A percentile compares a stretch with the other conserved stretches of the same genome.
phyloP scores from a whole-genome alignment of 176 grass and related monocot species.

The Poa pratensis region DNA sequence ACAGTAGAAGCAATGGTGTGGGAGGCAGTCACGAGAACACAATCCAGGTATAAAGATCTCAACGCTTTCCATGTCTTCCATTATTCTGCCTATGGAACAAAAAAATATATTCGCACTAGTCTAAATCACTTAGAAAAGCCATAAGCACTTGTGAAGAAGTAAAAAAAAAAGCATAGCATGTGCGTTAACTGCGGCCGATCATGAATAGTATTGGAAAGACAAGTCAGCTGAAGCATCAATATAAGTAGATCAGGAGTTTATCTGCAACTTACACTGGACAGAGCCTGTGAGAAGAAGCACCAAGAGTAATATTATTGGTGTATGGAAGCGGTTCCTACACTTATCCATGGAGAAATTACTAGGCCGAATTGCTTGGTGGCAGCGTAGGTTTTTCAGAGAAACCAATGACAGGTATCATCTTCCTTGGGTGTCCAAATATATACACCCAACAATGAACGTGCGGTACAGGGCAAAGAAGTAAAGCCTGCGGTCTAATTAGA shows the following conservation, averaged over 20 bases:
- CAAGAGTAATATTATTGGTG: neutral
- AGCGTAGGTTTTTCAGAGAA: neutral
- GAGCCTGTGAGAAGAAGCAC: neutral
- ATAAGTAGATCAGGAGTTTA: neutral
- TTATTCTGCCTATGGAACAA: too few relatives aligned
- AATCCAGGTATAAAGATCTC: too few relatives aligned
- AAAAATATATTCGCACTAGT: too few relatives aligned
- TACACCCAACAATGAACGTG: neutral
- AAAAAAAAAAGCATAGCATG: too few relatives aligned
- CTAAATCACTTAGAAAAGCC: too few relatives aligned
- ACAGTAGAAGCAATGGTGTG: too few relatives aligned
- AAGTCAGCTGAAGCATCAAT: neutral
- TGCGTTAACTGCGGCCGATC: too few relatives aligned
- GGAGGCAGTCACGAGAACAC: too few relatives aligned
- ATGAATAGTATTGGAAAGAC: neutral
- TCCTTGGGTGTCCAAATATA: neutral
- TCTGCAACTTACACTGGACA: neutral
- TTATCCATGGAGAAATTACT: constrained; percentile 10
- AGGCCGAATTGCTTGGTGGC: neutral
- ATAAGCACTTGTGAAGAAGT: too few relatives aligned
- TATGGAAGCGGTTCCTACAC: neutral
- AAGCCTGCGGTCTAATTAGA: neutral
- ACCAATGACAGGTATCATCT: neutral
- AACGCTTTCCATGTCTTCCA: too few relatives aligned
- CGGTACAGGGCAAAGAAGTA: too few relatives aligned